Evolutionary conservation across 139 green algal species (phyloP).

Genomic region (Trebouxia sp.): DNA sequence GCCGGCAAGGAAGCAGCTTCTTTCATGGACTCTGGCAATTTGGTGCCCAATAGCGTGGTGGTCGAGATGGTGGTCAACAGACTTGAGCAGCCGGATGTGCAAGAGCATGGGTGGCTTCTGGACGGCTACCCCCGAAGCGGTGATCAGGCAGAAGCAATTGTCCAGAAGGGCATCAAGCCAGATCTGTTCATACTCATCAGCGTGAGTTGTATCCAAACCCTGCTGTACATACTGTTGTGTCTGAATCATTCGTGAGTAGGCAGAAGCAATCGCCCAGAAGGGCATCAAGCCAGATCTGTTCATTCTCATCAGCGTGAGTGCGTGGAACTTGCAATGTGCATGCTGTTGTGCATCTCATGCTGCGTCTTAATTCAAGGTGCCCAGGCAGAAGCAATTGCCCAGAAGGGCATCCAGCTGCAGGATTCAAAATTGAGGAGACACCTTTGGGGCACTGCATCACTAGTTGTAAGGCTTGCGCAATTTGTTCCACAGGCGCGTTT

Average conservation of each 20-base stretch:
- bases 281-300: slow-evolving; percentile 94
- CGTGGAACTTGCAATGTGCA: too few species aligned
- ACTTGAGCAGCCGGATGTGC: slow-evolving; percentile 56
- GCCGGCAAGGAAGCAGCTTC: slow-evolving; percentile 75
- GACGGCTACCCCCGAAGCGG: slow-evolving; percentile 95
- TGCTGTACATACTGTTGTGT: too few species aligned
- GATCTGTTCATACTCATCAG: slow-evolving; percentile 96
- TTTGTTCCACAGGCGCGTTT: too few species aligned
- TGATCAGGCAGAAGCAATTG: slow-evolving; percentile 92
- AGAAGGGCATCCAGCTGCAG: slow-evolving; percentile 86
- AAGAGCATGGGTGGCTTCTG: slow-evolving; percentile 89
- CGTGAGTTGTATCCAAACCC: too few species aligned
- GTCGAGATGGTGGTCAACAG: slow-evolving; percentile 91
- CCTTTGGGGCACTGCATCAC: too few species aligned
- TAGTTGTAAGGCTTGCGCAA: too few species aligned
- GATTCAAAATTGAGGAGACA: too few species aligned
- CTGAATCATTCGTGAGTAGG: slow-evolving; percentile 85
- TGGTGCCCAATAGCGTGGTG: slow-evolving; percentile 95
- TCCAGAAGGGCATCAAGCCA: slow-evolving; percentile 87
- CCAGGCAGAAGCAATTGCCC: slow-evolving; percentile 92
- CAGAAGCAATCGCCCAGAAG: slow-evolving; percentile 88
- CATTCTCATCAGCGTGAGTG: slow-evolving; percentile 87
- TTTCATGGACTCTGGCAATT: slow-evolving; percentile 93
- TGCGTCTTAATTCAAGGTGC: too few species aligned
- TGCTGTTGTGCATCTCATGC: too few species aligned